Evolutionary conservation across 306 rosid genomes (phyloP).

Genomic region (Fragaria vesca): DNA sequence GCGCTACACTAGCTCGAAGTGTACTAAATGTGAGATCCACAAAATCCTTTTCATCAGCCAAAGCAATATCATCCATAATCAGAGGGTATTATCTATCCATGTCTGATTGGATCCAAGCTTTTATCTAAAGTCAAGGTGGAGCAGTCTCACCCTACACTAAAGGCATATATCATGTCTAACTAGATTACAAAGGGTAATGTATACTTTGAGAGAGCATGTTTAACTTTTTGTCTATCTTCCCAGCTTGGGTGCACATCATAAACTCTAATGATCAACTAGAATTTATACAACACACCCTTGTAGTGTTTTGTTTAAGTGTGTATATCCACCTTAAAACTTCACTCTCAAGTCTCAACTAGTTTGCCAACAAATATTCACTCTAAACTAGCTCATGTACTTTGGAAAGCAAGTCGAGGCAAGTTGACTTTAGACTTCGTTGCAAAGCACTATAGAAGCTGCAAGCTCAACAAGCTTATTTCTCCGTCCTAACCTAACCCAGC

Average conservation of each 20-base stretch:
- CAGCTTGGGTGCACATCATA: too few species aligned
- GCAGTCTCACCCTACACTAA: neutral
- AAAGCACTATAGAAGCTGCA: neutral
- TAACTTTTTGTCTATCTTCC: too few species aligned
- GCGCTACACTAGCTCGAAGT: neutral
- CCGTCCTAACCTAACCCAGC: neutral
- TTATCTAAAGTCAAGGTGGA: neutral
- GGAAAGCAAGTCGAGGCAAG: too few species aligned
- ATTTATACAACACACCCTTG: too few species aligned
- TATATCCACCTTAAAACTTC: too few species aligned
- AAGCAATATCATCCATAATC: conserved; percentile 2
- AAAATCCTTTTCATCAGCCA: neutral
- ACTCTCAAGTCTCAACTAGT: too few species aligned
- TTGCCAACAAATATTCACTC: too few species aligned
- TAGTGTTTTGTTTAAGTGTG: too few species aligned
- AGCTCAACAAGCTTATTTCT: neutral
- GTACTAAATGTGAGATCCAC: neutral
- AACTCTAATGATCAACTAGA: too few species aligned
- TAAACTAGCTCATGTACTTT: neutral
- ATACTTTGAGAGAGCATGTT: too few species aligned
- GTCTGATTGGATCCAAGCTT: neutral
- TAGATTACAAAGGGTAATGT: too few species aligned
- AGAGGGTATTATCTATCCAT: neutral
- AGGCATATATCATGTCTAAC: too few species aligned
- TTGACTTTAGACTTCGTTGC: neutral